Evolutionary conservation across 441 rosid genomes (phyloP).

Genomic region (Erysimum pusillum): DNA sequence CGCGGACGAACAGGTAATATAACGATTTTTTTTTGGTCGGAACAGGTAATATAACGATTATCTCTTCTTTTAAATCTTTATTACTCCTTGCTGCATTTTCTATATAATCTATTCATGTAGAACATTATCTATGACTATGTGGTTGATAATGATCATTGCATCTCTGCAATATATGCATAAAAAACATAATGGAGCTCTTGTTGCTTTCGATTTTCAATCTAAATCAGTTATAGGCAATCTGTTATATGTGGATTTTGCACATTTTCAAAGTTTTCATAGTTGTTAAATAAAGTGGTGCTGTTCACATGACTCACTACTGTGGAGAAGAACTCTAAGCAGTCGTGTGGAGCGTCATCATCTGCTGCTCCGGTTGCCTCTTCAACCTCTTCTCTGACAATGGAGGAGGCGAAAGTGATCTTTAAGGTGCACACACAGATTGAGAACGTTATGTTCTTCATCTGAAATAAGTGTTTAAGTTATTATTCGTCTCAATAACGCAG

Average conservation of each 20-base stretch:
- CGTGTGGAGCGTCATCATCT: no score
- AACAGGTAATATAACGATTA: constrained; percentile 54
- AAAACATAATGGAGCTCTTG: not conserved
- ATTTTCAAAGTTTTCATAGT: not conserved
- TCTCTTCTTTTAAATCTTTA: not conserved
- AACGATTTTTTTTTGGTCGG: no score
- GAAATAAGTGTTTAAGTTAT: not conserved
- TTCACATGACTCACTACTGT: no score
- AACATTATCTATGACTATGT: not conserved
- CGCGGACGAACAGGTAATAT: no score
- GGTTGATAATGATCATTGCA: constrained; percentile 2
- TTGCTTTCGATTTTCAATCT: not conserved
- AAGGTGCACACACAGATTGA: not conserved
- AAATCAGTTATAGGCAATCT: not conserved
- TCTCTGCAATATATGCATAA: not conserved
- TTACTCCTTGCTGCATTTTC: not conserved
- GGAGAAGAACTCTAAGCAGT: no score
- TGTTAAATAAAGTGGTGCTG: no score
- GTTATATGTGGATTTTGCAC: not conserved
- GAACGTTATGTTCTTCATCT: not conserved
- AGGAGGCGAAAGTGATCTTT: not conserved
- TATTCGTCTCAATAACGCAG: constrained; percentile 16
- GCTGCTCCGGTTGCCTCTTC: no score
- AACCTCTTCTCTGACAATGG: no score
- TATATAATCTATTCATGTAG: not conserved